phyloP scores from a whole-genome alignment of 331 rosid genomes.

The Malus hybrid region DNA sequence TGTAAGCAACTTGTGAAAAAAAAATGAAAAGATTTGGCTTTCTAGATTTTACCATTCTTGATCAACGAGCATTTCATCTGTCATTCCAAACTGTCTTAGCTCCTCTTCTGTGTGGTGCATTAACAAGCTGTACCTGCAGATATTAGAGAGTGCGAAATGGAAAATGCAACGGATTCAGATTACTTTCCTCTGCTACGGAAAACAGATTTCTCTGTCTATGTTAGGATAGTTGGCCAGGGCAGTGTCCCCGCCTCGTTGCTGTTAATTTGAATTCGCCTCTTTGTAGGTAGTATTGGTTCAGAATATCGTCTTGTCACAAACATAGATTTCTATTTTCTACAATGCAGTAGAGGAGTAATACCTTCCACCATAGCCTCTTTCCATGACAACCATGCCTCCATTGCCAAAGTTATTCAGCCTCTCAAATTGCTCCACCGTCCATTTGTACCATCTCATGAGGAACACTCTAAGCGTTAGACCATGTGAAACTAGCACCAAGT shows the following conservation, averaged over 20 bases:
- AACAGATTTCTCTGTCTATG: background rate
- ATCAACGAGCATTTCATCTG: conserved; percentile 74
- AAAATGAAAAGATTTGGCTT: background rate
- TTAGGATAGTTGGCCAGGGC: background rate
- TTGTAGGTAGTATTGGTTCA: background rate
- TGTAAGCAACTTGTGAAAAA: background rate
- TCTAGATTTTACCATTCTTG: conserved; percentile 50
- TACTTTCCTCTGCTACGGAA: background rate
- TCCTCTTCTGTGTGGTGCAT: conserved; percentile 65
- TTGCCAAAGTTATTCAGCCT: conserved; percentile 56
- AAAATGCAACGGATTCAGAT: background rate
- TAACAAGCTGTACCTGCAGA: conserved; percentile 61
- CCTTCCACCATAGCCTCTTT: conserved; percentile 86
- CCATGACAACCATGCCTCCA: conserved; percentile 66
- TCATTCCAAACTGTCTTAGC: conserved; percentile 63
- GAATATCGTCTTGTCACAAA: background rate
- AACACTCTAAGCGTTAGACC: conserved; percentile 84
- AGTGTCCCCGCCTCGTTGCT: background rate
- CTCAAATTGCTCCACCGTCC: conserved; percentile 83
- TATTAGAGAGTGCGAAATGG: background rate
- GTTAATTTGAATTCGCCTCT: too few relatives aligned
- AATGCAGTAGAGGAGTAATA: conserved; percentile 8
- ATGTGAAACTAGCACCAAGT: conserved; percentile 73
- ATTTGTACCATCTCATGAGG: conserved; percentile 91
- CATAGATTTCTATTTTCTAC: background rate